phyloP scores from a whole-genome alignment of 2,329 filamentous ascomycete genomes.

The Phoma sp. region DNA sequence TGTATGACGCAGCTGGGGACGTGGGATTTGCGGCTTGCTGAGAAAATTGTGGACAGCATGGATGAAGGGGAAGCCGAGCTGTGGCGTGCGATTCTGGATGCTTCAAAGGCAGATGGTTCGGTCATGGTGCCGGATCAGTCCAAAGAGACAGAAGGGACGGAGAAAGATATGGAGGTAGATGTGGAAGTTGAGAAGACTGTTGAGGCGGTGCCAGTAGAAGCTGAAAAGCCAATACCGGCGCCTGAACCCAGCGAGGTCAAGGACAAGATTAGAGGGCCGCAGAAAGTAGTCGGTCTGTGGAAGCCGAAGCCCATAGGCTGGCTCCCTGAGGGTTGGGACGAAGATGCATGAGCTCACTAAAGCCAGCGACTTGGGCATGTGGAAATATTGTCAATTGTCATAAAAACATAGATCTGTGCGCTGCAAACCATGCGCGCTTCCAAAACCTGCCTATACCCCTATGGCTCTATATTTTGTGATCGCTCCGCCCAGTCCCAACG shows the following conservation, averaged over 20 bases:
- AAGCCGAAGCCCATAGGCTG: constrained; percentile 42
- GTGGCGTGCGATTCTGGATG: constrained; percentile 43
- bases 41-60: constrained; percentile 38
- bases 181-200: not conserved
- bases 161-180: not conserved
- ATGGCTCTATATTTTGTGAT: not conserved
- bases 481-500: not conserved
- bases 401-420: not conserved
- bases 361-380: too few relatives aligned
- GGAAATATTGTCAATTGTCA: too few relatives aligned
- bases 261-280: constrained; percentile 33
- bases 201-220: not conserved
- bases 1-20: constrained; percentile 49
- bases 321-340: constrained; percentile 35
- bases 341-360: constrained; percentile 29
- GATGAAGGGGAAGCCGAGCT: constrained; percentile 13
- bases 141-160: not conserved
- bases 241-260: not conserved
- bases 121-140: constrained; percentile 17
- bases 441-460: not conserved
- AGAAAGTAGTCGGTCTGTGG: constrained; percentile 44
- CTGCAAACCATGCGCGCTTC: not conserved
- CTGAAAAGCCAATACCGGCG: not conserved
- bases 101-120: constrained; percentile 22
- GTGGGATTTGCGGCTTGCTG: constrained; percentile 50